Conservation (phyloP, 164 flowering plant genomes). For the Vitis labrusca region DNA sequence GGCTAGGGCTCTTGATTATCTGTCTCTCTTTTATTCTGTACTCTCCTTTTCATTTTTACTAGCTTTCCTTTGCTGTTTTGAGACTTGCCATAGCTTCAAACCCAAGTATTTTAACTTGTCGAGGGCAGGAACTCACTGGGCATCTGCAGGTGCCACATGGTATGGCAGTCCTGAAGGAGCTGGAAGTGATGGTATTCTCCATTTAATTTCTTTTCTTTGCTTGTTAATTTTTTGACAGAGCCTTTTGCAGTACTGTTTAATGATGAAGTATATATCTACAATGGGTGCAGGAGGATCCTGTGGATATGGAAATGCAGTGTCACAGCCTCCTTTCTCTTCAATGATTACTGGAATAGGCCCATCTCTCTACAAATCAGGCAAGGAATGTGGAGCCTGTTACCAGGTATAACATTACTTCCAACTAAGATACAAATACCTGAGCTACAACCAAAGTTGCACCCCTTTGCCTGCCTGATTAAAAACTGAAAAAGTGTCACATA, state of each 20-base stretch:
- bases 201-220: background rate
- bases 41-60: conserved; percentile 1
- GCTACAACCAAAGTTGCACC: too few species aligned
- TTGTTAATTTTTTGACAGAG: too few species aligned
- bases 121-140: conserved; percentile 29
- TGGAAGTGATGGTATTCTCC: conserved; percentile 40
- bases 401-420: background rate
- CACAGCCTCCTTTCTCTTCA: conserved; percentile 25
- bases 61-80: conserved; percentile 7
- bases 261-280: too few species aligned
- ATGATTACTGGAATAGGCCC: conserved; percentile 24
- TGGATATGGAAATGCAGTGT: conserved; percentile 31
- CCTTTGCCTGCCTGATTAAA: too few species aligned
- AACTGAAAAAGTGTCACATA: too few species aligned
- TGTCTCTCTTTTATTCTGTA: background rate
- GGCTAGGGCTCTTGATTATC: background rate
- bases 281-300: conserved; percentile 23
- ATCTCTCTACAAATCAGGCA: conserved; percentile 17
- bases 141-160: conserved; percentile 58
- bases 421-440: too few species aligned
- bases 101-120: conserved; percentile 24
- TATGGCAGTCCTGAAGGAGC: conserved; percentile 53
- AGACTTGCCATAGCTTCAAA: conserved; percentile 17
- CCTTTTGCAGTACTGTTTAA: too few species aligned
- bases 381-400: conserved; percentile 18